Base-by-base conservation (phyloP, 192 early-diverging fungal species). In the Coemansia sp. region DNA sequence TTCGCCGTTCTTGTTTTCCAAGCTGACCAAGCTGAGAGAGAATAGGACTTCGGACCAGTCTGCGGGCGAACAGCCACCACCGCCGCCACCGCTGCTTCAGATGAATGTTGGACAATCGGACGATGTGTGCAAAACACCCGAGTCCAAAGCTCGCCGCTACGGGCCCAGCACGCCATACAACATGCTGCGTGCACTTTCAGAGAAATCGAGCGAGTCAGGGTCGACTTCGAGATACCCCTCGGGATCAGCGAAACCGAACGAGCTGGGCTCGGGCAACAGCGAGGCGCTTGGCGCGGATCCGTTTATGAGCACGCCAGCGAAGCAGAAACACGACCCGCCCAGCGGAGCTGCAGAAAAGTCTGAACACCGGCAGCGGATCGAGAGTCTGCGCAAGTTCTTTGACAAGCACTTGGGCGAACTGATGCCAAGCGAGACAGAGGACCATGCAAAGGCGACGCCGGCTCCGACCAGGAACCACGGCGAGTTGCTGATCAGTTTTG, bases 331-430 rank as follows among this genome's bases (percentile, higher is more conserved):
- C 2, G 12, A 8, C 22, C 10, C 31, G 2, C 12, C 29, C 7
- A 40, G 30, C 16, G 48, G 48, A 3, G 35, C 68, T 6, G 62
- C 68, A 24, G 46, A 61, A 16, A 46, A 12, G 25, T 50, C 68
- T 3, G 68, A 64, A n/a, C 38, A 56, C 24, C 52, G 58, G n/a
- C 19, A 54, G 58, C 72, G 72, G 31, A 55, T 75, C 14, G 31
- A 75, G n/a, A 65, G 56, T 23, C 45, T 75, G 61, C 56, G 62
- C n/a, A 58, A 54, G 54, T 65, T 54, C 45, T 75, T 75, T 60
- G 49, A 33, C 46, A 22, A 52, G 43, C 42, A 21, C 8, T 31
- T 55, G 30, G 9, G 21, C 32, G 45, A 67, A 2, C 29, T 28
- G 22, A 30, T 44, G 42, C 5, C 30, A 19, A 48, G 23, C 32